Percentiles rank a stretch among this genome's conserved stretches.
Evolutionary conservation across 352 stramenopile genomes (phyloP).

Genomic region (Globisporangium mamillatum): DNA sequence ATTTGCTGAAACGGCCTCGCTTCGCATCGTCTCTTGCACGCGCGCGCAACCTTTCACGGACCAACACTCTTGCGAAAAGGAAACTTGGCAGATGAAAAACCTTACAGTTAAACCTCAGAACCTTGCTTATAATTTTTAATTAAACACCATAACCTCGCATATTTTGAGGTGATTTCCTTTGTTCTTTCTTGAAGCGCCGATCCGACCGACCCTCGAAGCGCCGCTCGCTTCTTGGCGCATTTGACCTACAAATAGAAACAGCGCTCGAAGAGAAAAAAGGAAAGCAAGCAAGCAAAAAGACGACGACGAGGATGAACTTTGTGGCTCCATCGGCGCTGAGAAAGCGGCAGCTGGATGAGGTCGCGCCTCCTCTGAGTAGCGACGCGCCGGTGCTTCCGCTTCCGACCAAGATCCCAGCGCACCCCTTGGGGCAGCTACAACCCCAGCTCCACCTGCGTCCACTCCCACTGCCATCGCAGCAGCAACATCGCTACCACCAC

Average conservation of each 20-base stretch:
- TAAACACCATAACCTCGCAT: background rate
- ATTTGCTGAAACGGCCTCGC: background rate
- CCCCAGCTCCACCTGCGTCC: constrained; percentile 1
- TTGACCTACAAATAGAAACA: background rate
- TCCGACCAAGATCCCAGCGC: constrained; percentile 6
- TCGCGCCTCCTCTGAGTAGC: constrained; percentile 11
- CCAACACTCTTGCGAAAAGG: constrained; percentile 10
- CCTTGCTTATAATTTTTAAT: background rate
- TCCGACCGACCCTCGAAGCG: background rate
- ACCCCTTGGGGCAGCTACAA: background rate
- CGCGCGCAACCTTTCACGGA: background rate
- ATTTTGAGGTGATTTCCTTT: constrained; percentile 4
- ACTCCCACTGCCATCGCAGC: background rate
- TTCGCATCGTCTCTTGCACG: background rate
- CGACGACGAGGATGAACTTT: constrained; percentile 7
- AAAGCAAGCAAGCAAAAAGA: background rate
- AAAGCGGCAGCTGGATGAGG: constrained; percentile 18
- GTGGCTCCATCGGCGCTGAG: constrained; percentile 3
- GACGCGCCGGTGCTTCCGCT: background rate
- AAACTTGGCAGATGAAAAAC: background rate
- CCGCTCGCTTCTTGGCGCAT: background rate
- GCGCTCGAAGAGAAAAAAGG: background rate
- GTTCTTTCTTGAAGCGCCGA: background rate
- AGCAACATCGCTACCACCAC: background rate
- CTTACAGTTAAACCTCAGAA: background rate